Evolutionary conservation across 1,139 yeast genomes (phyloP).

Genomic region (Debaryomycetaceae sp.): DNA sequence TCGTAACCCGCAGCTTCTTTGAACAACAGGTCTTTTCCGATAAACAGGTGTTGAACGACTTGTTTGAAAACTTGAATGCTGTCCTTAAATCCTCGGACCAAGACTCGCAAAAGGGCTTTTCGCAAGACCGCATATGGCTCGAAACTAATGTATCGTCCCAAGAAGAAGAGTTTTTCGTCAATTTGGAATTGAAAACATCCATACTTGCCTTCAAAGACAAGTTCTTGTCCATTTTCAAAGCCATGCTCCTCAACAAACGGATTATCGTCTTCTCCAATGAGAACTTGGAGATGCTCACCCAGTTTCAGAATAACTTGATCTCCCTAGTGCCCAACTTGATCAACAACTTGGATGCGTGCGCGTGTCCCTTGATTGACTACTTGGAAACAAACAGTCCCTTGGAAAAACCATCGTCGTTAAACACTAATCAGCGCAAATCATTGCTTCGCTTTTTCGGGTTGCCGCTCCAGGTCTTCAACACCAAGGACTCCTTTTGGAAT

Average conservation of each 20-base stretch:
- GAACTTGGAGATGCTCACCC: constrained; percentile 70
- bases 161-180: constrained; percentile 51
- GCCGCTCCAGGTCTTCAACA: constrained; percentile 76
- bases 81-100: constrained; percentile 15
- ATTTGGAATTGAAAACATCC: constrained; percentile 60
- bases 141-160: constrained; percentile 5
- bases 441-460: constrained; percentile 74
- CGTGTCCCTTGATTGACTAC: constrained; percentile 63
- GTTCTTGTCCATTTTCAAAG: constrained; percentile 63
- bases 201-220: constrained; percentile 49
- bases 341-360: constrained; percentile 63
- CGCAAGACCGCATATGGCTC: constrained; percentile 1
- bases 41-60: constrained; percentile 50
- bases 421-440: constrained; percentile 68
- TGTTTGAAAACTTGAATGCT: constrained; percentile 61
- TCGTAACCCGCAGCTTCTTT: constrained; percentile 80
- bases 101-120: constrained; percentile 2
- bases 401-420: constrained; percentile 56
- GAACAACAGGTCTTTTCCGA: constrained; percentile 71
- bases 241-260: constrained; percentile 63
- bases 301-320: constrained; percentile 60
- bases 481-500: constrained; percentile 75
- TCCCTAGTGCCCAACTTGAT: constrained; percentile 73
- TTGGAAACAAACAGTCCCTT: constrained; percentile 40
- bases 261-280: constrained; percentile 61